Base-by-base conservation (phyloP, 345 rosid genomes). In the Camelina hispida region DNA sequence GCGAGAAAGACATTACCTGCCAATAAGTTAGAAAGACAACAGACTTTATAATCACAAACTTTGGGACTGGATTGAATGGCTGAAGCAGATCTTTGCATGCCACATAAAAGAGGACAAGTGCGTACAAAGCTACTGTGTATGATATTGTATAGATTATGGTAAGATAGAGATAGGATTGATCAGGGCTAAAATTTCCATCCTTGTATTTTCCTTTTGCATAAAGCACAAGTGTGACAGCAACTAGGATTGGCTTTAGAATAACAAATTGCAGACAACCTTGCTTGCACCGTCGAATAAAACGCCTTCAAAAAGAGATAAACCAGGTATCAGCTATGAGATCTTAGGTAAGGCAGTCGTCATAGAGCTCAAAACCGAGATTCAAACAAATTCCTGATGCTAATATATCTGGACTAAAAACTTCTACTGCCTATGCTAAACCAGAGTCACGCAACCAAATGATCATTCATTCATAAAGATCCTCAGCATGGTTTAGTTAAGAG, bases 261-360 rank as follows among this genome's bases (percentile, higher is more conserved):
- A 96, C 98, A 89, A 96, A 96, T 66, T 96, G 99, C 78, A 96
- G 71, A 79, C 99, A 93, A 37, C 99, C 99, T 81, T 96, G 99
- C 85, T 96, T 96, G 83, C 99, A 93, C 68, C 94, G 89, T 69
- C 98, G 88, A 56, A 93, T 96, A 79, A 96, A 96, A 55, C 97
- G 93, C 84, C 99, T 96, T 78, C 66, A 76, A 52, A 66, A 51
- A 55, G 74, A 37, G 63, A 65, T 13, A 43, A 13, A 38, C 40
- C 70, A 20, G 38, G 53, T 7, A 40, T 35, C 30, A 71, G 79
- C 17, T 37, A 10, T 78, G 18, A 58, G 55, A 72, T 16, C 38
- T 51, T 48, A 73, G 57, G 65, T 62, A 67, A 50, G 61, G 38
- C 25, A 73, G 69, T 56, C 51, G 48, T 23, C 59, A 66, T 0